These are phyloP conservation scores for Aspergillus tamarii DNA, from an alignment of 2,329 filamentous ascomycete genomes.

Conservation along the genomic window DNA sequence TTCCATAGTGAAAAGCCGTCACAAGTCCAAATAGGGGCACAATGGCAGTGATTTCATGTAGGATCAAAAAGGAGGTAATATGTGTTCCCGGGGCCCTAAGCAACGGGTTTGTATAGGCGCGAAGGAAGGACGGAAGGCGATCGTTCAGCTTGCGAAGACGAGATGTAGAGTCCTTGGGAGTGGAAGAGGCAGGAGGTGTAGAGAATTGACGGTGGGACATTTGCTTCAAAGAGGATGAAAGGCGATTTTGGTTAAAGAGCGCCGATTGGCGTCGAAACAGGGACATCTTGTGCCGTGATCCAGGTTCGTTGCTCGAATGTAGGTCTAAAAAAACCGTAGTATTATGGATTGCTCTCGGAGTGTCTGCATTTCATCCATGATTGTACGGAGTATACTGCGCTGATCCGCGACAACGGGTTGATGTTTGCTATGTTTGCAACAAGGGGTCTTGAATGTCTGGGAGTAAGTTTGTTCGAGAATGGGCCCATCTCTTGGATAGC, in stretches of 20 bases:
- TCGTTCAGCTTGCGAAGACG: slow-evolving; percentile 42
- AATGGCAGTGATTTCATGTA: slow-evolving; percentile 91
- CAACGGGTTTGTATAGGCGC: slow-evolving; percentile 69
- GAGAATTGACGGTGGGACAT: slow-evolving; percentile 26
- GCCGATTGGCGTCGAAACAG: slow-evolving; percentile 9
- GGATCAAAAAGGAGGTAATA: slow-evolving; percentile 79
- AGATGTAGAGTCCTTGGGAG: slow-evolving; percentile 31
- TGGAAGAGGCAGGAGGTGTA: slow-evolving; percentile 22
- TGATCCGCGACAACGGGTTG: background rate
- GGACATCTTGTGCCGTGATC: background rate
- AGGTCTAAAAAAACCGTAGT: no score
- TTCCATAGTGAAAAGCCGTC: slow-evolving; percentile 76
- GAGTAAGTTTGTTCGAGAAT: background rate
- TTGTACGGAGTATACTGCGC: no score
- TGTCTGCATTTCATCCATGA: background rate
- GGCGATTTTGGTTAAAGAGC: slow-evolving; percentile 14
- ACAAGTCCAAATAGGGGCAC: slow-evolving; percentile 76
- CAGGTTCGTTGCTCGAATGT: background rate
- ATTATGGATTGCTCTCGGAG: no score
- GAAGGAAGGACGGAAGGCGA: slow-evolving; percentile 68
- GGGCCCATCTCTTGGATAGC: background rate
- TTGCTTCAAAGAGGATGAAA: slow-evolving; percentile 15
- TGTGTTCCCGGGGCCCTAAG: slow-evolving; percentile 79
- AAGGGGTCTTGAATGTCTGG: background rate
- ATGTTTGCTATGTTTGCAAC: slow-evolving; percentile 1